Evolutionary conservation across 176 grass and related monocot species (phyloP).

Genomic region (Cymbopogon citratus): DNA sequence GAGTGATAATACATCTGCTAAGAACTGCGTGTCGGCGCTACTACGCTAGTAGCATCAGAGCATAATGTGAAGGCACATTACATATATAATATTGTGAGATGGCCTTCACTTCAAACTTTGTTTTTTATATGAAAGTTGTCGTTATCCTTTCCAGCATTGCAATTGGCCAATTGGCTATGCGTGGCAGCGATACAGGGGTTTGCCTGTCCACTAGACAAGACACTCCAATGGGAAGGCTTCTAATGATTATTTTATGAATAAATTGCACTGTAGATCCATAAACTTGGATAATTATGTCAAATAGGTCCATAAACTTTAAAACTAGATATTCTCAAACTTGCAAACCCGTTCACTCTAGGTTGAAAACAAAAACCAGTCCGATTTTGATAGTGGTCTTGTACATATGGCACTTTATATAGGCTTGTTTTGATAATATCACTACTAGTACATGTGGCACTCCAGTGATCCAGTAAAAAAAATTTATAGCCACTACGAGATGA

Average conservation of each 20-base stretch:
- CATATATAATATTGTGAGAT: neutral
- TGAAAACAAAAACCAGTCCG: too few species aligned
- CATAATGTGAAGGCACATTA: neutral
- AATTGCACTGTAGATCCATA: too few species aligned
- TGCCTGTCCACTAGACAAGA: neutral
- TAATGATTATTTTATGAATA: neutral
- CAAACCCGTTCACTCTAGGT: too few species aligned
- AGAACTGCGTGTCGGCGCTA: neutral
- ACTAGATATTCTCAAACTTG: too few species aligned
- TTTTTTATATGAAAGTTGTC: neutral
- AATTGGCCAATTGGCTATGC: neutral
- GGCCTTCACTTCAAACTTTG: neutral
- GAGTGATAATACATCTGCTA: neutral
- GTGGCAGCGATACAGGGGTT: neutral
- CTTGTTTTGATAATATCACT: too few species aligned
- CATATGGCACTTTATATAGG: too few species aligned
- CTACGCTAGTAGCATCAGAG: neutral
- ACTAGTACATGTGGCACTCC: too few species aligned
- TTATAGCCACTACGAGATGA: too few species aligned
- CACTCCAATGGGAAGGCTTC: neutral
- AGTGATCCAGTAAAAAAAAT: too few species aligned
- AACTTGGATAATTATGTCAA: too few species aligned
- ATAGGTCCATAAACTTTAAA: too few species aligned
- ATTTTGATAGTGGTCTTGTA: too few species aligned
- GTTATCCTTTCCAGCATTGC: constrained; percentile 20